phyloP scores from a whole-genome alignment of 495 filamentous ascomycete species.

The Hyaloscypha bicolor region DNA sequence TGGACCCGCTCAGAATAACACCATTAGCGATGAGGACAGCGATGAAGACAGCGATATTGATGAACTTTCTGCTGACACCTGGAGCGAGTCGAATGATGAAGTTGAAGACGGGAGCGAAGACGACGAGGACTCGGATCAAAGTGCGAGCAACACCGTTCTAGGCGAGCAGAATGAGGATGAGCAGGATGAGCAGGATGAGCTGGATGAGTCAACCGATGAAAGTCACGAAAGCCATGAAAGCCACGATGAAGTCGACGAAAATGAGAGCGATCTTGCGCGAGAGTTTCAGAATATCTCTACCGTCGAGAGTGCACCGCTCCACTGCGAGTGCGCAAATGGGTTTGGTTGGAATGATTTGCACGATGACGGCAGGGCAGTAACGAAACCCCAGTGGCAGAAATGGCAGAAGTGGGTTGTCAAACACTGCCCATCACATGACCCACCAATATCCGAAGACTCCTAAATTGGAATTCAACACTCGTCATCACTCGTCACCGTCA shows the following conservation, averaged over 20 bases:
- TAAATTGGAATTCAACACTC: not conserved
- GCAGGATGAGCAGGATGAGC: constrained; percentile 14
- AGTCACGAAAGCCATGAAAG: constrained; percentile 26
- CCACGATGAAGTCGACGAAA: constrained; percentile 25
- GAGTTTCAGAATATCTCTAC: not conserved
- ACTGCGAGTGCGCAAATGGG: constrained; percentile 34
- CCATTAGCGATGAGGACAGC: constrained; percentile 31
- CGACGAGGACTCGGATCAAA: constrained; percentile 4
- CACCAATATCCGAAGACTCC: not conserved
- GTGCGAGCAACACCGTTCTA: constrained; percentile 17
- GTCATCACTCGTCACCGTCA: not conserved
- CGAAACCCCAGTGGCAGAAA: constrained; percentile 52
- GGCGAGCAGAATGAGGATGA: constrained; percentile 5
- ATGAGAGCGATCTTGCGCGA: constrained; percentile 25
- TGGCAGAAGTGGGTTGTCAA: constrained; percentile 65
- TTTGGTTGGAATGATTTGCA: constrained; percentile 49
- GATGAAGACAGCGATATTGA: constrained; percentile 40
- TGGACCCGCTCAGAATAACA: not conserved
- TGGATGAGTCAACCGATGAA: constrained; percentile 15
- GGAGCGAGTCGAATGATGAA: constrained; percentile 34
- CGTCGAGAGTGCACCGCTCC: not conserved
- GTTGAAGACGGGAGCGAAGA: constrained; percentile 10
- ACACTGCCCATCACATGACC: constrained; percentile 31
- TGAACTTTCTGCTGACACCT: constrained; percentile 23
- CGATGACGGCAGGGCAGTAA: constrained; percentile 58